Percentiles rank a stretch among this genome's conserved stretches.
Conservation (phyloP, 495 filamentous ascomycete species). For the Neurospora cerealis region DNA sequence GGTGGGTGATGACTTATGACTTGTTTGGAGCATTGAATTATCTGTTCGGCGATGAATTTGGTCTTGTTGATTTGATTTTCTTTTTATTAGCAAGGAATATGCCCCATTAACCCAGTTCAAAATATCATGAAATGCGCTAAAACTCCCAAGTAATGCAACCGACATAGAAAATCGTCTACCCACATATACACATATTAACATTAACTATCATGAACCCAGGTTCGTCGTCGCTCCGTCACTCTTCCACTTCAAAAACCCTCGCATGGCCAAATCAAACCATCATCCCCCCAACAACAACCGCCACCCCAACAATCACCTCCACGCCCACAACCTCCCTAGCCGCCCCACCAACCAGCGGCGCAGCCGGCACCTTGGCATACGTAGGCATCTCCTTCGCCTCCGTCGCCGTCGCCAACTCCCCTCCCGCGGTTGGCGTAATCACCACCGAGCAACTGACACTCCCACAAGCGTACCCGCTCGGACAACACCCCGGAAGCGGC, state of each 20-base stretch:
- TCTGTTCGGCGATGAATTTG: not conserved
- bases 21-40: not conserved
- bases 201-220: not conserved
- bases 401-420: slow-evolving; percentile 35
- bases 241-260: not conserved
- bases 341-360: not conserved
- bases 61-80: not conserved
- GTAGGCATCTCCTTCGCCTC: slow-evolving; percentile 50
- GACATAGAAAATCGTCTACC: not conserved
- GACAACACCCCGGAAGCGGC: slow-evolving; percentile 67
- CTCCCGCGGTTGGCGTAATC: not conserved
- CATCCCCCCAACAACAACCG: not conserved
- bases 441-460: slow-evolving; percentile 52
- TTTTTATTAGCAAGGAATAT: not conserved
- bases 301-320: not conserved
- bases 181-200: not conserved
- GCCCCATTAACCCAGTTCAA: not conserved
- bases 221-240: not conserved
- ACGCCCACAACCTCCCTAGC: not conserved
- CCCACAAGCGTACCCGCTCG: slow-evolving; percentile 62
- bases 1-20: not conserved
- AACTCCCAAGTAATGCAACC: not conserved
- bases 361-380: not conserved
- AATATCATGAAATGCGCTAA: not conserved
- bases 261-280: not conserved